Evolutionary conservation across 495 filamentous ascomycete genomes (phyloP), one percentile per base, ranked within the genome.

Genomic region (Talaromyces proteolyticus): DNA sequence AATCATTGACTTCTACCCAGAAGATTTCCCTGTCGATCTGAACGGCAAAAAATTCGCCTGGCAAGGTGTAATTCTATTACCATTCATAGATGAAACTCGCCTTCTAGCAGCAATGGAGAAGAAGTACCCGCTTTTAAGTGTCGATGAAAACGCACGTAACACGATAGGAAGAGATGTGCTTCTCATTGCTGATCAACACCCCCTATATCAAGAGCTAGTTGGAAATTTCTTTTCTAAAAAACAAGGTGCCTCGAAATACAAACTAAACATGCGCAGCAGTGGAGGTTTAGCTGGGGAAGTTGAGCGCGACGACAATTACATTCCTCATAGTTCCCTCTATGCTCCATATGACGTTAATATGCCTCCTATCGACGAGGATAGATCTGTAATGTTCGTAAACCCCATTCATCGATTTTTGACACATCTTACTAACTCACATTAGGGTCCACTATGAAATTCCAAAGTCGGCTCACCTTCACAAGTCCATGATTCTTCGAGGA

Each of bases 11-110:
- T 99, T 97, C 68, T 99, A 99, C 57, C 94, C 94, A 0, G 87
- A 89, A 57, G 88, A 95, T 37, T 99, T 99, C 61, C 79, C 84
- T 3, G 76, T 96, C 48, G 93, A 99, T 61, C 67, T 97, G 47
- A 97, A 99, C 50, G 93, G 93, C 51, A 97, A 97, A 74, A 99
- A 97, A 62, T 94, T 95, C 66, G 88, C 89, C 2, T 99, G 93
- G 93, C 92, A 99, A 60, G 93, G 93, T 54, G 89, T 97, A 38
- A 88, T 88, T 19, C 70, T 97, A 23, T 79, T 99, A 17, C 93
- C 93, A 0, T 99, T 96, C 66, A 97, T 99, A 56, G 91, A 99
- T 62, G 93, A 93, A 69, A 84, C 84, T 46, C 80, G 91, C 25
- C 70, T 99, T 17, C 75, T 97, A 18, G 74, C 78, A 19, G 93